Percentiles rank a stretch among this genome's conserved stretches.
Evolutionary conservation across 2,329 filamentous ascomycete species (phyloP).

Genomic region (Xylaria sp.): DNA sequence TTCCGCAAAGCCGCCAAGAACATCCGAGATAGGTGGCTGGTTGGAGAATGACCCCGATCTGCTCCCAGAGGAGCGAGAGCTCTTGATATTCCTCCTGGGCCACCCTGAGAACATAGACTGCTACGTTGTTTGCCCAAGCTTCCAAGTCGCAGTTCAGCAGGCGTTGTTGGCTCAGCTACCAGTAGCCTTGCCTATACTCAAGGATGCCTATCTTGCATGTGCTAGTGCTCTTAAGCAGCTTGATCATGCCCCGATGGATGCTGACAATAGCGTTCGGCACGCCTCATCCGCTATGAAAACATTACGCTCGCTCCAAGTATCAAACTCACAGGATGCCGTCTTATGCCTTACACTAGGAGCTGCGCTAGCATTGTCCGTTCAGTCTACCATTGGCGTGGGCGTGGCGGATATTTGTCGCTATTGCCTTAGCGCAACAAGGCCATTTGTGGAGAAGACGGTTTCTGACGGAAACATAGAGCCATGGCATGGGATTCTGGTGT

Average conservation of each 20-base stretch:
- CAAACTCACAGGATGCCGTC: conserved; percentile 37
- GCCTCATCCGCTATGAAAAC: conserved; percentile 41
- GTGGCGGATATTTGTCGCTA: conserved; percentile 44
- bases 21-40: background rate
- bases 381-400: conserved; percentile 45
- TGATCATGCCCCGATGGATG: conserved; percentile 31
- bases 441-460: conserved; percentile 33
- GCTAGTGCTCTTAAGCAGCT: conserved; percentile 41
- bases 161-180: conserved; percentile 37
- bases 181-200: conserved; percentile 40
- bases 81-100: conserved; percentile 42
- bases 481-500: conserved; percentile 42
- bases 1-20: background rate
- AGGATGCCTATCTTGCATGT: conserved; percentile 47
- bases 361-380: conserved; percentile 43
- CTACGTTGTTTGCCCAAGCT: conserved; percentile 41
- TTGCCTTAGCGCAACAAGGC: conserved; percentile 41
- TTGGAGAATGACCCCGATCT: conserved; percentile 16
- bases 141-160: conserved; percentile 39
- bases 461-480: conserved; percentile 37
- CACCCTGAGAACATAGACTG: conserved; percentile 40
- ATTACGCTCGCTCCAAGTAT: conserved; percentile 42
- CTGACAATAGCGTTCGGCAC: conserved; percentile 33
- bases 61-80: conserved; percentile 39
- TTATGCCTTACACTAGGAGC: conserved; percentile 43